Conservation (phyloP, 306 rosid genomes). For the Corylus heterophylla region DNA sequence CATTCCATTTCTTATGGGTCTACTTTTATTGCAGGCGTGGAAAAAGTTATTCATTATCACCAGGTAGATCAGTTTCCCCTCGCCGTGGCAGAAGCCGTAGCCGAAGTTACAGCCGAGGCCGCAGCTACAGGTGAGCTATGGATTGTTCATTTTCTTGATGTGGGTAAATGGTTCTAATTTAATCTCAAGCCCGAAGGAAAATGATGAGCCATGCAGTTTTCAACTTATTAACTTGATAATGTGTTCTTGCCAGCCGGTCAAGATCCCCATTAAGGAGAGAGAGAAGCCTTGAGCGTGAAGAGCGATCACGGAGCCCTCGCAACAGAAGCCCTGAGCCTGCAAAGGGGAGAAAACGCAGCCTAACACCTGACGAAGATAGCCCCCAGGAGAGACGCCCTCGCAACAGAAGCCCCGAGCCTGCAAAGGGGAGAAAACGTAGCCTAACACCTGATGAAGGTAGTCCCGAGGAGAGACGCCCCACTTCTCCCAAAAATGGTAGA, state of each 20-base stretch:
- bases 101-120: conserved; percentile 69
- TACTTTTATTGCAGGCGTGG: conserved; percentile 36
- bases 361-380: conserved; percentile 51
- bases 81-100: conserved; percentile 68
- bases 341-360: conserved; percentile 52
- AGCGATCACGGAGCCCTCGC: conserved; percentile 50
- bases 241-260: conserved; percentile 54
- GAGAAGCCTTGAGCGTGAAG: conserved; percentile 49
- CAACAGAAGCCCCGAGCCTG: conserved; percentile 38
- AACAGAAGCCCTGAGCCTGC: conserved; percentile 41
- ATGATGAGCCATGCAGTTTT: not conserved
- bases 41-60: conserved; percentile 53
- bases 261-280: conserved; percentile 65
- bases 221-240: not conserved
- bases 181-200: not conserved
- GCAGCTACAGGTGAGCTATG: conserved; percentile 60
- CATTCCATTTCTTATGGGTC: not conserved
- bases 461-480: conserved; percentile 42
- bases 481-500: conserved; percentile 52
- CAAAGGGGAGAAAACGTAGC: conserved; percentile 53
- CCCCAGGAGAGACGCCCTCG: conserved; percentile 48
- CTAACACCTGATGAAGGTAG: conserved; percentile 52
- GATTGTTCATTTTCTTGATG: not conserved
- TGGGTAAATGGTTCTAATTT: too few relatives aligned
- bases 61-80: conserved; percentile 57